phyloP scores from a whole-genome alignment of 139 green algal genomes.

The Haematococcus lacustris region DNA sequence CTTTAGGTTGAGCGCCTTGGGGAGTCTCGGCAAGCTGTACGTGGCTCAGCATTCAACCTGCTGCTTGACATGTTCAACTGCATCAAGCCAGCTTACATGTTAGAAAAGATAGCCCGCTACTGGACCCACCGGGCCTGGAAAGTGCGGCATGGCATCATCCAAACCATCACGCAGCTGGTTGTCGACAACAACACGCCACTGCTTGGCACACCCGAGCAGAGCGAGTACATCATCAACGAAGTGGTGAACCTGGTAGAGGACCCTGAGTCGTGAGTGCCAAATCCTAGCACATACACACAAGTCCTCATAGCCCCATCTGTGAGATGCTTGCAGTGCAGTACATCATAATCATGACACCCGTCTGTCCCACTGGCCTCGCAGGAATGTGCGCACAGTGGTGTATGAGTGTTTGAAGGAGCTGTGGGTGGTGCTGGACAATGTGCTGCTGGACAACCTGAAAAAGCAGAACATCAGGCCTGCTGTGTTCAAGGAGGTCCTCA shows the following conservation, averaged over 20 bases:
- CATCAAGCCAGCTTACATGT: conserved; percentile 17
- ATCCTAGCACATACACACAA: too few relatives aligned
- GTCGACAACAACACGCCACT: neutral
- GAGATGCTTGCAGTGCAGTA: neutral
- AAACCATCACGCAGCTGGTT: conserved; percentile 41
- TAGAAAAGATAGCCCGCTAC: conserved; percentile 24
- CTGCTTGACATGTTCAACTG: conserved; percentile 26
- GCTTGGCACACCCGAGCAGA: conserved; percentile 5
- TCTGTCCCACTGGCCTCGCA: conserved; percentile 7
- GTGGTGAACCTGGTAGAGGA: conserved; percentile 38
- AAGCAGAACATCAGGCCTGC: conserved; percentile 11
- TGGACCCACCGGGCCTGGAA: conserved; percentile 43
- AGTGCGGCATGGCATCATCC: conserved; percentile 43
- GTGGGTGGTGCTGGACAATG: conserved; percentile 21
- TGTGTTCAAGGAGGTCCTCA: conserved; percentile 5
- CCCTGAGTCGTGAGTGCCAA: conserved; percentile 25
- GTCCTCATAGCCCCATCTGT: too few relatives aligned
- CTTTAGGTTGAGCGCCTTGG: conserved; percentile 41
- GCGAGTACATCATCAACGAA: conserved; percentile 28
- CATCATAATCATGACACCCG: neutral
- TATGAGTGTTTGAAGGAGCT: conserved; percentile 37
- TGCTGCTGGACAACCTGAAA: conserved; percentile 20
- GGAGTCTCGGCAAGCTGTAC: conserved; percentile 33
- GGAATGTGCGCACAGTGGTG: conserved; percentile 31
- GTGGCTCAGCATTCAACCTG: conserved; percentile 35